Evolutionary conservation across 192 early-diverging fungal species (phyloP).

Genomic region (Thamnidium elegans): DNA sequence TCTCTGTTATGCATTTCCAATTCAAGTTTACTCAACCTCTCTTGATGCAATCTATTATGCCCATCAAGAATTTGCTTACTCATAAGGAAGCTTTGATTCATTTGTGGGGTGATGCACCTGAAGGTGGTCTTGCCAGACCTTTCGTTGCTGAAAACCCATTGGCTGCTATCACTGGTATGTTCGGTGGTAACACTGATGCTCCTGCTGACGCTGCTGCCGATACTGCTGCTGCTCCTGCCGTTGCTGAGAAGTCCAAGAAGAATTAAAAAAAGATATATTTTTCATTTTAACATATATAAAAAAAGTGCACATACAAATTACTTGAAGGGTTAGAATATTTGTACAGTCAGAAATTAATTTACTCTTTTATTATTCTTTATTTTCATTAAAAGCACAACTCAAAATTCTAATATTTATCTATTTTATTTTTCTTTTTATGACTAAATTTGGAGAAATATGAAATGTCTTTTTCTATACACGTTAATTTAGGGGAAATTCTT

Average conservation of each 20-base stretch:
- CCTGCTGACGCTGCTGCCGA: conserved; percentile 13
- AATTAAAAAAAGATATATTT: background rate
- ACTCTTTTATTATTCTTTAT: no score
- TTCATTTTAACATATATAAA: no score
- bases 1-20: conserved; percentile 84
- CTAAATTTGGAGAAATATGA: no score
- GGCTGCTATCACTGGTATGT: conserved; percentile 37
- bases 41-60: conserved; percentile 82
- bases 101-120: conserved; percentile 72
- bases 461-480: no score
- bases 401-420: no score
- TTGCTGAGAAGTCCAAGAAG: conserved; percentile 10
- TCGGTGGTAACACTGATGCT: conserved; percentile 22
- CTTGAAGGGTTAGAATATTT: no score
- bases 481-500: no score
- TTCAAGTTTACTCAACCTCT: conserved; percentile 88
- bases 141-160: conserved; percentile 80
- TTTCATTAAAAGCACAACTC: no score
- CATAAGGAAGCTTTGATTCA: conserved; percentile 81
- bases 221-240: background rate
- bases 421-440: no score
- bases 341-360: no score
- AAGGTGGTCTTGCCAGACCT: conserved; percentile 77
- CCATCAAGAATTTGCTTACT: conserved; percentile 65
- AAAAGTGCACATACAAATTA: no score